Evolutionary conservation across 2,329 filamentous ascomycete genomes (phyloP), one percentile per base, ranked within the genome.

Genomic region (Pestalotiopsis sp.): DNA sequence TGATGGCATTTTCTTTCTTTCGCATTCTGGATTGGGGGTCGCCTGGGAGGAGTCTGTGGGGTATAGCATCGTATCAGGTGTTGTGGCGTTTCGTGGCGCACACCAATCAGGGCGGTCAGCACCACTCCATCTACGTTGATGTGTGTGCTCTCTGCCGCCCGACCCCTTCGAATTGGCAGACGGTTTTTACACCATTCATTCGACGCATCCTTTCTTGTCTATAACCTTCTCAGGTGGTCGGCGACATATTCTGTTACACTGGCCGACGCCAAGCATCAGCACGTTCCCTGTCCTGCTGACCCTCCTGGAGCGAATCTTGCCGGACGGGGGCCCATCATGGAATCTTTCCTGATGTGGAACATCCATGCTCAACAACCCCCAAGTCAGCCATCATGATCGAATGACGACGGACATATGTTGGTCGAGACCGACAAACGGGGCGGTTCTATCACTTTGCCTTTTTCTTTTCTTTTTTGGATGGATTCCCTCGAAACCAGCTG

Each of bases 31-130:
- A 25, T 27, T 56, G 36, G 63, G 52, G 63, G 63, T 57, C n/a
- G 49, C 20, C 52, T 57, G 63, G 62, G 13, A 17, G 20, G 23
- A 27, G 65, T n/a, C 31, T 39, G 65, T 67, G 56, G 52, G 45
- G 56, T 60, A 60, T 60, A 59, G 20, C 45, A 58, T 60, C 4
- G 65, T 12, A 31, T 60, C 52, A 67, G 52, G 52, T 60, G 56
- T 45, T 67, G 65, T 67, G 65, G 65, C 65, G 65, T 20, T n/a
- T 27, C n/a, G 65, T 67, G 65, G 65, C 65, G 56, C 65, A 67
- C 27, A 59, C 65, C 65, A 59, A 67, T 67, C 65, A 67, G 27
- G n/a, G 58, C 27, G 25, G 25, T 17, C 2, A n/a, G 52, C 65
- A 27, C n/a, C 36, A 59, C 65, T 67, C 65, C 65, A 67, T 67